phyloP scores from a whole-genome alignment of 345 rosid genomes.

The Mangifera indica region DNA sequence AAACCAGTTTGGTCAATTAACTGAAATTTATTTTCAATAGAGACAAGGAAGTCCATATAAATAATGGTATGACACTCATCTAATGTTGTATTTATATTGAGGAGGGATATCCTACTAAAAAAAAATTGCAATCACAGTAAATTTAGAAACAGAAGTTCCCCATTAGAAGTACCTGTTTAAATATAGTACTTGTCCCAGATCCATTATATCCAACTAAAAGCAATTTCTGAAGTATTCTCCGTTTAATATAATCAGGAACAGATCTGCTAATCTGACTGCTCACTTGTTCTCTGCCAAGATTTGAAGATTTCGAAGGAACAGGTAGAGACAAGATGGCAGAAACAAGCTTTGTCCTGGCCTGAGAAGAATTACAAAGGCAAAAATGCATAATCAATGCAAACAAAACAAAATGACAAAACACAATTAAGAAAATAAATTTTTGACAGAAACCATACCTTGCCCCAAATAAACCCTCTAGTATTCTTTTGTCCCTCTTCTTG shows the following conservation, averaged over 20 bases:
- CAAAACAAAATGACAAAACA: constrained; percentile 1
- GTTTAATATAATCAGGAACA: constrained; percentile 77
- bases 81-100: not conserved
- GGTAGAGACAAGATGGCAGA: constrained; percentile 93
- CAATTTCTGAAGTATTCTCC: constrained; percentile 64
- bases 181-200: constrained; percentile 95
- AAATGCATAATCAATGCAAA: constrained; percentile 17
- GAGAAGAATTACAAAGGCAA: constrained; percentile 28
- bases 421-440: not conserved
- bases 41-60: not conserved
- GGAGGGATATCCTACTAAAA: not conserved
- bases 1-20: not conserved
- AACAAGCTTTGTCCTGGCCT: constrained; percentile 91
- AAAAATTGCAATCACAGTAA: not conserved
- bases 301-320: constrained; percentile 79
- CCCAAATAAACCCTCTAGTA: constrained; percentile 98
- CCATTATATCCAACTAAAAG: constrained; percentile 85
- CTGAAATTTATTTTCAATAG: not conserved
- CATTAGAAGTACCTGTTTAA: constrained; percentile 72
- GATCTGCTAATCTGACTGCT: constrained; percentile 55
- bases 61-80: not conserved
- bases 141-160: not conserved
- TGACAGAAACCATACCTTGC: constrained; percentile 57
- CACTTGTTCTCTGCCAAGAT: constrained; percentile 52
- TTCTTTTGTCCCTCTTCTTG: constrained; percentile 99